phyloP scores from a whole-genome alignment of 768 basidiomycete species.

The Calocera cornea region DNA sequence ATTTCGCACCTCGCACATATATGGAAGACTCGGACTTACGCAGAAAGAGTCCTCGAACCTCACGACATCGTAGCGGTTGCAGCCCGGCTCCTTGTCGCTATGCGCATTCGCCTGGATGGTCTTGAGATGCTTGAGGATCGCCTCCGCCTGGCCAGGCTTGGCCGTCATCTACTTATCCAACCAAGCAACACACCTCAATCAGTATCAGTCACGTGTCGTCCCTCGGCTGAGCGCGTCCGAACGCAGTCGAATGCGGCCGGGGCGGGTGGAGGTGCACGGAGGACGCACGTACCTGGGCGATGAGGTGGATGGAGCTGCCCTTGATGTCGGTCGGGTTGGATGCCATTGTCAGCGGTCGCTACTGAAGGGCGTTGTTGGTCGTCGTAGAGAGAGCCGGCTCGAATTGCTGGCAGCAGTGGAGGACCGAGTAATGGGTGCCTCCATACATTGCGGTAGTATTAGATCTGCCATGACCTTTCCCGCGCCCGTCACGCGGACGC shows the following conservation, averaged over 20 bases:
- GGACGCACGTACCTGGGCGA: background rate
- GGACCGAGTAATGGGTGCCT: too few relatives aligned
- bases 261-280: background rate
- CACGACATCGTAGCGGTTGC: background rate
- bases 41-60: background rate
- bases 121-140: background rate
- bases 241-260: background rate
- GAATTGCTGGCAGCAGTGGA: background rate
- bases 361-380: background rate
- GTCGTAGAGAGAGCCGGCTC: background rate
- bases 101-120: background rate
- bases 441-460: background rate
- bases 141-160: background rate
- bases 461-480: background rate
- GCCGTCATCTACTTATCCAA: background rate
- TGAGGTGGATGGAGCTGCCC: slow-evolving; percentile 2
- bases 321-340: background rate
- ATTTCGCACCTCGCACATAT: background rate
- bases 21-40: background rate
- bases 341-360: background rate
- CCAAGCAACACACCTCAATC: background rate
- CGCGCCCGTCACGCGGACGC: background rate
- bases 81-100: background rate
- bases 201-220: background rate
- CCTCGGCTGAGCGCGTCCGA: background rate